These are phyloP conservation scores for Rhizopogon rudus DNA, from an alignment of 768 basidiomycete genomes.

Conservation along the genomic window DNA sequence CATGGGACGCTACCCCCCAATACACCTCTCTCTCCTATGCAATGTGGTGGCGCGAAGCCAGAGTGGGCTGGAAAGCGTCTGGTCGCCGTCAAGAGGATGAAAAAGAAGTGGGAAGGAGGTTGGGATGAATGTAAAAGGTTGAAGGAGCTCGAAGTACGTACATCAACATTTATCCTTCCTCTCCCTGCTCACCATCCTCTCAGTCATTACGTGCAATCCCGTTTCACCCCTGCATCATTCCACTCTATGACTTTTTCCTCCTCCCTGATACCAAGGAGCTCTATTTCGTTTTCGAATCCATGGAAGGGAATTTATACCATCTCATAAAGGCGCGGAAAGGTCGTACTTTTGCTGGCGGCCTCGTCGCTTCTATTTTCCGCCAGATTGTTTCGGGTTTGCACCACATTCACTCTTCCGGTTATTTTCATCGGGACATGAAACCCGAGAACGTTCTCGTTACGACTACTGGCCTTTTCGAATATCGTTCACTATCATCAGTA, in stretches of 20 bases:
- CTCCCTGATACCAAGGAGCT: conserved; percentile 94
- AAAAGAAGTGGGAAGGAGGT: conserved; percentile 94
- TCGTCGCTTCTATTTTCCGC: conserved; percentile 90
- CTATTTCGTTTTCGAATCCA: conserved; percentile 99
- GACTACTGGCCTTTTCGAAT: conserved; percentile 92
- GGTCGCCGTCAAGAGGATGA: conserved; percentile 98
- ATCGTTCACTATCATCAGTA: conserved; percentile 71
- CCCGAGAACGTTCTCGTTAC: conserved; percentile 99
- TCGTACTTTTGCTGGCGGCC: conserved; percentile 91
- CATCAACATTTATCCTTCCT: conserved; percentile 8
- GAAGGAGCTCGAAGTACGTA: conserved; percentile 89
- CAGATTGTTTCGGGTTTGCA: conserved; percentile 88
- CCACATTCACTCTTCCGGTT: conserved; percentile 89
- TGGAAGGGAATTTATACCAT: conserved; percentile 99
- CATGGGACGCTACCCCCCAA: conserved; percentile 91
- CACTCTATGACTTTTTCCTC: conserved; percentile 98
- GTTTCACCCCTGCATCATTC: conserved; percentile 95
- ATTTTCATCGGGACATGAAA: conserved; percentile 99
- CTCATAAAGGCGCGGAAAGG: conserved; percentile 97
- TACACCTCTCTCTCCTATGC: conserved; percentile 91
- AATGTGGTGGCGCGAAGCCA: conserved; percentile 86
- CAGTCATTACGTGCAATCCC: conserved; percentile 94
- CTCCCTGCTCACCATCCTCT: conserved; percentile 11
- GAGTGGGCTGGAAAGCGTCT: conserved; percentile 94
- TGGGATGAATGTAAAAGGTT: conserved; percentile 96